Base-by-base conservation (phyloP, 176 grass and related monocot genomes). In the Lolium multiflorum region DNA sequence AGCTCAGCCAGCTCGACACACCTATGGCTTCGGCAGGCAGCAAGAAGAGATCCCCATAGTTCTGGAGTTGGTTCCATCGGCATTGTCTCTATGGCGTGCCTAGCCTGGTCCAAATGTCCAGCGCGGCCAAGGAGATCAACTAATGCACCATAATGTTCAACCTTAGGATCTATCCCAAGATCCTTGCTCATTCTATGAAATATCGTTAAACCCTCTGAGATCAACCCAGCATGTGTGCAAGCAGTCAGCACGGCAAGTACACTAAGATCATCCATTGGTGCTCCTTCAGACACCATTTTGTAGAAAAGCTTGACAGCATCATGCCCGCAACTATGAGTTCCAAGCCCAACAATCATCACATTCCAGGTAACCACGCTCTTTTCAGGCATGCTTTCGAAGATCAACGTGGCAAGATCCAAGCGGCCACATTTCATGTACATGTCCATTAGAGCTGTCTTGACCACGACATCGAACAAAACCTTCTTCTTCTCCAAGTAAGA, bases 361-460 rank as follows among this genome's bases (percentile, higher is more conserved):
- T 91, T 92, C 93, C 91, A 95, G 44, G 93, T 95, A 49, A 95
- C 83, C 17, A 87, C 79, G 22, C 88, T 95, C 88, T 80, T 91
- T 9, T 70, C 73, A 3, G 64, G 16, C 88, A 91, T 91, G 71
- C 77, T 79, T 55, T 91, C 83, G 74, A 95, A 95, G 0, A 95
- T 85, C 50, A n/a, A 51, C 43, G 22, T 82, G 41, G 88, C 88
- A 49, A 92, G 83, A 75, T 87, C 81, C 76, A 92, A 85, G 17
- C 81, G 37, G 1, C 93, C 90, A 15, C 90, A 95, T 76, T 86
- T 95, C 93, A 89, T 66, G 86, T 92, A 95, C 93, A 95, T 91
- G 63, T 95, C 91, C 62, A 91, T 76, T 43, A 95, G 66, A 59
- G 93, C 88, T 62, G 93, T 92, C 71, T 84, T 65, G 13, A 92